phyloP scores from a whole-genome alignment of 805 yeast genomes.

The Groenewaldozyma tartarivorans region DNA sequence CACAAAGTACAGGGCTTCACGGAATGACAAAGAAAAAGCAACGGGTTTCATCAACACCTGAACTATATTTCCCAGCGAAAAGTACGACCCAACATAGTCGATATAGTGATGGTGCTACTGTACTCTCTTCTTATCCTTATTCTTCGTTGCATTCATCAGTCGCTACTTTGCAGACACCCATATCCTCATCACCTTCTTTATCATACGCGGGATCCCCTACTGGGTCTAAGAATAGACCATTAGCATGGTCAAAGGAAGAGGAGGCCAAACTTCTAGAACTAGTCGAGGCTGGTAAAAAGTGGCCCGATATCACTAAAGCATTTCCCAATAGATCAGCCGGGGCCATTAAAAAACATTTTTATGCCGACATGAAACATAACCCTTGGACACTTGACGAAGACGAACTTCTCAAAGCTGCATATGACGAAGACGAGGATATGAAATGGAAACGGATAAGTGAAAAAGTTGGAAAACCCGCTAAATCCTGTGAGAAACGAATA shows the following conservation, averaged over 20 bases:
- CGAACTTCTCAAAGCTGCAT: constrained; percentile 13
- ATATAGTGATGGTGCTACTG: too few relatives aligned
- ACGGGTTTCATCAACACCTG: too few relatives aligned
- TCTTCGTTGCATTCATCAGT: too few relatives aligned
- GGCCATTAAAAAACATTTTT: constrained; percentile 24
- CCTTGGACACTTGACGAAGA: constrained; percentile 23
- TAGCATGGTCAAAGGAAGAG: constrained; percentile 16
- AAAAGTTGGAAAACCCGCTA: constrained; percentile 19
- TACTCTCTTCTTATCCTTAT: too few relatives aligned
- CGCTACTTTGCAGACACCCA: too few relatives aligned
- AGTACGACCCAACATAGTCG: too few relatives aligned
- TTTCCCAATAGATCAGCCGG: constrained; percentile 24
- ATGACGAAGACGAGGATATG: constrained; percentile 18
- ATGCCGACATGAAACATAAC: constrained; percentile 24
- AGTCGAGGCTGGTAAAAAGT: constrained; percentile 20
- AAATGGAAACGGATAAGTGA: constrained; percentile 22
- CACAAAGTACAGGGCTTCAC: too few relatives aligned
- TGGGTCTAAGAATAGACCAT: constrained; percentile 4
- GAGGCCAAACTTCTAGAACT: constrained; percentile 16
- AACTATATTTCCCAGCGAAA: too few relatives aligned
- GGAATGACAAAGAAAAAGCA: too few relatives aligned
- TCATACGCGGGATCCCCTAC: too few relatives aligned
- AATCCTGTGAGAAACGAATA: constrained; percentile 19
- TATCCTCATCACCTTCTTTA: neutral
- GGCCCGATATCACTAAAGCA: constrained; percentile 20